A percentile compares a stretch with the other conserved stretches of the same genome.
Evolutionary conservation across 2,329 filamentous ascomycete species (phyloP).

Genomic region (Colletotrichum godetiae): DNA sequence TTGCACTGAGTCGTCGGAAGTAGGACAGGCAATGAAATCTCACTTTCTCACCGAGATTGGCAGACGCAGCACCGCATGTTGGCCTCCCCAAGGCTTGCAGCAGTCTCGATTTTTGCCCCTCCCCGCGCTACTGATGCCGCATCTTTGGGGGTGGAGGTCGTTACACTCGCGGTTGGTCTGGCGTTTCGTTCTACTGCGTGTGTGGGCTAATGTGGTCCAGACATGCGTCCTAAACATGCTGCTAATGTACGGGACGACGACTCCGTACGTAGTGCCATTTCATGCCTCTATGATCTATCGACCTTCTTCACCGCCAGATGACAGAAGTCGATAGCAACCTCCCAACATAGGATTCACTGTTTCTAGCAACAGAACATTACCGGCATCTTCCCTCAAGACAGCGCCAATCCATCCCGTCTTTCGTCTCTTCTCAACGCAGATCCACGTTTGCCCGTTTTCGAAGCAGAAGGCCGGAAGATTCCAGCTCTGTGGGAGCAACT

Average conservation of each 20-base stretch:
- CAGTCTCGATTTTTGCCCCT: background rate
- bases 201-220: conserved; percentile 9
- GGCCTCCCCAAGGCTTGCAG: background rate
- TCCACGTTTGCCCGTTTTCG: background rate
- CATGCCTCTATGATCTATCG: background rate
- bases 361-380: background rate
- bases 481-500: background rate
- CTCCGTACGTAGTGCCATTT: background rate
- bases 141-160: background rate
- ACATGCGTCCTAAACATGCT: conserved; percentile 2
- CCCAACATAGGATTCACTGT: background rate
- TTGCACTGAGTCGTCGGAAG: background rate
- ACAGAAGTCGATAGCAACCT: background rate
- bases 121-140: background rate
- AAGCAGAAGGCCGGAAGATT: background rate
- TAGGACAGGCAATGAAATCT: background rate
- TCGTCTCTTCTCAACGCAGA: background rate
- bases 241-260: conserved; percentile 21
- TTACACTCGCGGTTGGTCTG: conserved; percentile 2
- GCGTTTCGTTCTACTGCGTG: background rate
- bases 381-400: conserved; percentile 8
- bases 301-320: conserved; percentile 29
- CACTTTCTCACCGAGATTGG: background rate
- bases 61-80: background rate
- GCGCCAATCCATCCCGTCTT: background rate